These are phyloP conservation scores for Heliosperma pusillum DNA, from an alignment of 148 eudicot genomes.

Conservation along the genomic window DNA sequence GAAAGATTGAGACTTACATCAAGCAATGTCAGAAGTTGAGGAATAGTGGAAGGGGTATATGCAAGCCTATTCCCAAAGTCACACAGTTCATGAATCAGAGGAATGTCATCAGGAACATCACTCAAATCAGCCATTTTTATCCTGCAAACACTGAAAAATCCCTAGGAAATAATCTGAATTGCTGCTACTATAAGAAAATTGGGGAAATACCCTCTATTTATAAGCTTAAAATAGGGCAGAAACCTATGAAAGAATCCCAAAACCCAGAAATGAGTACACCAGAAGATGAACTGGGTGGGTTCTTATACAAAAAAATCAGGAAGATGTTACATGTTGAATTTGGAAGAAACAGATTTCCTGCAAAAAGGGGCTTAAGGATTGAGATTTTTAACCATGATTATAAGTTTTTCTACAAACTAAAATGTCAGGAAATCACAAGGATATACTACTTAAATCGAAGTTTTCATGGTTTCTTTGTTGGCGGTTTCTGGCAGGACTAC, in stretches of 20 bases:
- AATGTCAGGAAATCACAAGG: neutral
- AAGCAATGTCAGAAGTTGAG: constrained; percentile 27
- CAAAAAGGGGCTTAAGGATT: neutral
- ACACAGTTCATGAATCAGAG: constrained; percentile 31
- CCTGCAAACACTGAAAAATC: constrained; percentile 6
- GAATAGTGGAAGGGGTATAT: constrained; percentile 18
- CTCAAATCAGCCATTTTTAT: constrained; percentile 4
- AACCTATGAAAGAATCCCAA: neutral
- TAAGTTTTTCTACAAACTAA: neutral
- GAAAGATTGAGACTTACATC: constrained; percentile 28
- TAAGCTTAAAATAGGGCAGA: neutral
- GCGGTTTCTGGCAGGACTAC: neutral
- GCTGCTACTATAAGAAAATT: neutral
- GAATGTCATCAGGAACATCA: no score
- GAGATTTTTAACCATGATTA: neutral
- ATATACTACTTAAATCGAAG: neutral
- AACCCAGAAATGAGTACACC: neutral
- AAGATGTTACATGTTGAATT: neutral
- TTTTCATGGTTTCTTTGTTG: neutral
- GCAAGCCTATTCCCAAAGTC: constrained; percentile 27
- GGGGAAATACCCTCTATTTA: neutral
- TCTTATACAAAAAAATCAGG: neutral
- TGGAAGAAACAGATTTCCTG: neutral
- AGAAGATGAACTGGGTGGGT: neutral
- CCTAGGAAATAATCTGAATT: neutral